Percentiles rank a stretch among this genome's conserved stretches.
phyloP scores from a whole-genome alignment of 2,329 filamentous ascomycete genomes.

The Alternaria gansuensis region DNA sequence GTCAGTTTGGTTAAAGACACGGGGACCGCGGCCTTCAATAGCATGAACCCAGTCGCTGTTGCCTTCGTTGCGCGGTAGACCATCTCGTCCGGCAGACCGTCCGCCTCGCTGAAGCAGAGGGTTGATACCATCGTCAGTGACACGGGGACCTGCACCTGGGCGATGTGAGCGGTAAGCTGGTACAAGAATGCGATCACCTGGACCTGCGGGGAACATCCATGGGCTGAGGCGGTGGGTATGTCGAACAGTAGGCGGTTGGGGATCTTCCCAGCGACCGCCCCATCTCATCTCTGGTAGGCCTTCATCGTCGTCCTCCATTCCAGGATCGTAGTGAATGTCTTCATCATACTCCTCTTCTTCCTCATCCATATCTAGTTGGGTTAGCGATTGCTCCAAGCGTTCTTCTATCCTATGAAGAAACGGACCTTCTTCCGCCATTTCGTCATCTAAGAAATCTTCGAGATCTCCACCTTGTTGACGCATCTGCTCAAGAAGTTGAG shows the following conservation, averaged over 20 bases:
- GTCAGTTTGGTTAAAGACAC: slow-evolving; percentile 56
- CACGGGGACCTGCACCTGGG: slow-evolving; percentile 62
- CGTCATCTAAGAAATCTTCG: slow-evolving; percentile 65
- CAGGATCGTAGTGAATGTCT: slow-evolving; percentile 66
- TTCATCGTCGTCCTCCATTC: slow-evolving; percentile 59
- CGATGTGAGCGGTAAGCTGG: slow-evolving; percentile 63
- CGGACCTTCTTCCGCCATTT: slow-evolving; percentile 67
- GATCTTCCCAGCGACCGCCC: slow-evolving; percentile 63
- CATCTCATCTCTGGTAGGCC: slow-evolving; percentile 56
- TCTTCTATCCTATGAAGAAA: slow-evolving; percentile 42
- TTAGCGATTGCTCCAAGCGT: slow-evolving; percentile 45
- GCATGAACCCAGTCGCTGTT: slow-evolving; percentile 64
- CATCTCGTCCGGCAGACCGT: slow-evolving; percentile 42
- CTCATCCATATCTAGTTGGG: slow-evolving; percentile 58
- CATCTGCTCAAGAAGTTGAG: slow-evolving; percentile 50
- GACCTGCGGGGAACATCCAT: slow-evolving; percentile 67
- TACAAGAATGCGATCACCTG: slow-evolving; percentile 55
- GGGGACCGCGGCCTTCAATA: slow-evolving; percentile 59
- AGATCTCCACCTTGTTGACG: slow-evolving; percentile 57
- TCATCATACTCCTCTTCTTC: slow-evolving; percentile 76
- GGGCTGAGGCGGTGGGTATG: slow-evolving; percentile 62
- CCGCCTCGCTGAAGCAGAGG: slow-evolving; percentile 78
- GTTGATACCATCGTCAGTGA: slow-evolving; percentile 82
- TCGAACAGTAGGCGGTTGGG: slow-evolving; percentile 57
- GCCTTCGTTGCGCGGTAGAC: slow-evolving; percentile 47